phyloP scores from a whole-genome alignment of 2,329 filamentous ascomycete genomes.

The Coniella vitis region DNA sequence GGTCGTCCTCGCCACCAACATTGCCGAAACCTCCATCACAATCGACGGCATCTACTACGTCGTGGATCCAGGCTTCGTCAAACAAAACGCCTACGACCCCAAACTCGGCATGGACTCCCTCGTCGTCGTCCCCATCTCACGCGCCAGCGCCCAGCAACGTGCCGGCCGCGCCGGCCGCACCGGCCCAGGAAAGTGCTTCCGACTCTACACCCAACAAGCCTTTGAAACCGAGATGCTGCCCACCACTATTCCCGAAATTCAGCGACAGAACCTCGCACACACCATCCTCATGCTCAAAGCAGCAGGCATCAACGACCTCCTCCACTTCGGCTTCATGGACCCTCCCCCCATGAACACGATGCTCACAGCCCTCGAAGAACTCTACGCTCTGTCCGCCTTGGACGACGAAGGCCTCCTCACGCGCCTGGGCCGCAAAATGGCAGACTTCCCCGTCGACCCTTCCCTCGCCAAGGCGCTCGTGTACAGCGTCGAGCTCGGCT shows the following conservation, averaged over 20 bases:
- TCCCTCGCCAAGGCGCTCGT: constrained; percentile 87
- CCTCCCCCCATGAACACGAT: constrained; percentile 96
- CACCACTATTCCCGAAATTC: constrained; percentile 92
- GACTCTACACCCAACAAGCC: constrained; percentile 89
- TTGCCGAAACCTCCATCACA: constrained; percentile 95
- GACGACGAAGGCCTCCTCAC: constrained; percentile 95
- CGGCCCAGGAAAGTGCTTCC: constrained; percentile 91
- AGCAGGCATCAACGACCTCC: constrained; percentile 96
- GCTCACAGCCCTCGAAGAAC: constrained; percentile 89
- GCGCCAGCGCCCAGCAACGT: constrained; percentile 92
- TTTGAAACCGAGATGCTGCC: constrained; percentile 97
- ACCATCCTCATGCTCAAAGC: constrained; percentile 98
- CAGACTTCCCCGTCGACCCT: constrained; percentile 97
- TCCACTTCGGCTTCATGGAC: constrained; percentile 99
- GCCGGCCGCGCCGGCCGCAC: constrained; percentile 90
- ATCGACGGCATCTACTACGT: constrained; percentile 98
- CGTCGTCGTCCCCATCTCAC: constrained; percentile 91
- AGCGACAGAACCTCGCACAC: constrained; percentile 83
- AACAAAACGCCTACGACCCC: constrained; percentile 94
- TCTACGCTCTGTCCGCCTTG: constrained; percentile 84
- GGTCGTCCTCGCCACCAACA: constrained; percentile 96
- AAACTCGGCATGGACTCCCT: constrained; percentile 97
- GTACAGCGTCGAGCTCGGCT: constrained; percentile 76
- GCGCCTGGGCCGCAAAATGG: constrained; percentile 90
- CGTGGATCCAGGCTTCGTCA: constrained; percentile 93